phyloP scores from a whole-genome alignment of 1,139 yeast genomes.

The Magnusiomyces clavatus region DNA sequence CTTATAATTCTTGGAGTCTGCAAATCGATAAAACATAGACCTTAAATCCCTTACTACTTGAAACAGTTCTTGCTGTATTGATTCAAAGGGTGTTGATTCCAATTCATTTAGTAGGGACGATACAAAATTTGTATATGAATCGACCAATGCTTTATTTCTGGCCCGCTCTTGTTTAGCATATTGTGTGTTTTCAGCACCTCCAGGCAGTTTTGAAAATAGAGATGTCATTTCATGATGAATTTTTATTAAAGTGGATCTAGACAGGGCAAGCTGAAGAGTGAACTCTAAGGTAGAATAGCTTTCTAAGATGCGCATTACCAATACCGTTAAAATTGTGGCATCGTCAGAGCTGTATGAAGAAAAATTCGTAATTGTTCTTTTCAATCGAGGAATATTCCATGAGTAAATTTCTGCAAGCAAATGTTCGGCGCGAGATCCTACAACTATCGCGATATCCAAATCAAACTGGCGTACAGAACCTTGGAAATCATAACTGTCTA shows the following conservation, averaged over 20 bases:
- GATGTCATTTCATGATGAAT: conserved; percentile 30
- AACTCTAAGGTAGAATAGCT: conserved; percentile 27
- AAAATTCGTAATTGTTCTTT: conserved; percentile 24
- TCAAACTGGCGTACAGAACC: conserved; percentile 27
- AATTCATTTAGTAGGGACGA: conserved; percentile 27
- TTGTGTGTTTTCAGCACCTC: conserved; percentile 10
- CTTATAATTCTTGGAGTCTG: conserved; percentile 13
- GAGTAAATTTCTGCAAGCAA: conserved; percentile 25
- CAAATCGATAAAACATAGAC: conserved; percentile 29
- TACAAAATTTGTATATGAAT: conserved; percentile 29
- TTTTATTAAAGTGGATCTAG: conserved; percentile 31
- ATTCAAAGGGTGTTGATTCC: conserved; percentile 28
- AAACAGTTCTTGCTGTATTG: conserved; percentile 31
- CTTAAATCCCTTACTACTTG: conserved; percentile 31
- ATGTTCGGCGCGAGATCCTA: conserved; percentile 25
- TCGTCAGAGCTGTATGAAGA: conserved; percentile 27
- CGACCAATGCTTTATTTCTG: conserved; percentile 17
- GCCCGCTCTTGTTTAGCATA: neutral
- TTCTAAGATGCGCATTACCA: conserved; percentile 29
- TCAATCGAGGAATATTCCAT: conserved; percentile 30
- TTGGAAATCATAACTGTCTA: conserved; percentile 26
- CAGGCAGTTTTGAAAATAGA: conserved; percentile 19
- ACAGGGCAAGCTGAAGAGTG: conserved; percentile 28
- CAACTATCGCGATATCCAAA: conserved; percentile 29
- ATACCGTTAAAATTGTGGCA: conserved; percentile 28